Evolutionary conservation across 495 filamentous ascomycete genomes (phyloP).

Genomic region (Cercophora samala): DNA sequence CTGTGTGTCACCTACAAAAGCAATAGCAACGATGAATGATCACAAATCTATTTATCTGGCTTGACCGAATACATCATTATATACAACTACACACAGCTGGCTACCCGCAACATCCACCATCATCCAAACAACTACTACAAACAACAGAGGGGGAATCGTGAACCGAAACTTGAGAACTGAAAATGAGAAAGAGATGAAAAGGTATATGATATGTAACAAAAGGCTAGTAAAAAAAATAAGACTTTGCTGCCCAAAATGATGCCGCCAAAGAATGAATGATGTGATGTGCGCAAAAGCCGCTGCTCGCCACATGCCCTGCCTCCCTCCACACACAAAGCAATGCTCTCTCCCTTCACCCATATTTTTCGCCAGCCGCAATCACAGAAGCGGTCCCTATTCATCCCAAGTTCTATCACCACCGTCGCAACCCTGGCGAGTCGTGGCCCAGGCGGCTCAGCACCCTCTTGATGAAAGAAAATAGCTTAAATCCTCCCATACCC

Average conservation of each 20-base stretch:
- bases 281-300: background rate
- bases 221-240: background rate
- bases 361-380: background rate
- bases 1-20: too few species aligned
- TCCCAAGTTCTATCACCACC: background rate
- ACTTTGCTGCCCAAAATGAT: background rate
- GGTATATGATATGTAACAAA: background rate
- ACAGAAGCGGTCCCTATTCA: background rate
- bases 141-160: background rate
- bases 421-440: background rate
- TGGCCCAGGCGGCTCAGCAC: background rate
- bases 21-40: too few species aligned
- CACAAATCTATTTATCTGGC: background rate
- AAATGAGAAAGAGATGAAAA: background rate
- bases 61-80: background rate
- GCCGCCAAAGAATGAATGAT: background rate
- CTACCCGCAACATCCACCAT: background rate
- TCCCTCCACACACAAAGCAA: background rate
- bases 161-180: background rate
- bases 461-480: background rate
- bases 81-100: background rate
- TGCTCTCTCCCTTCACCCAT: too few species aligned
- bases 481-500: constrained; percentile 43
- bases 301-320: background rate
- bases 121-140: background rate